Conservation (phyloP, 768 basidiomycete genomes). For the Tulasnella calospora region DNA sequence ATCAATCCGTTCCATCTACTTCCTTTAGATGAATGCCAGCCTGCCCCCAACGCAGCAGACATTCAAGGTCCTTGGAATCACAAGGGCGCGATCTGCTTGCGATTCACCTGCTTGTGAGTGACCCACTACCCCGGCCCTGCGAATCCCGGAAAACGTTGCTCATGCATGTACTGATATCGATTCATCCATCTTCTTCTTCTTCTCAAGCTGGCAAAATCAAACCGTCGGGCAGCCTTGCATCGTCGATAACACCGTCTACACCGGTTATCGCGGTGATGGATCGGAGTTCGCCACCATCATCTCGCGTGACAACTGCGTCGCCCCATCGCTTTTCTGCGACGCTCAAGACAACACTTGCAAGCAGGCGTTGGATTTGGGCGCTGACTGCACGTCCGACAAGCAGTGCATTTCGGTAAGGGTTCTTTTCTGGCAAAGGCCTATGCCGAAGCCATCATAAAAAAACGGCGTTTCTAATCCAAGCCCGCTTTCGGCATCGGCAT, state of each 20-base stretch:
- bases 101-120: conserved; percentile 72
- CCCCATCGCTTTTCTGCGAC: conserved; percentile 70
- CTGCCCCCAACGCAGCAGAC: conserved; percentile 55
- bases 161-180: not conserved
- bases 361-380: conserved; percentile 53
- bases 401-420: conserved; percentile 39
- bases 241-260: conserved; percentile 75
- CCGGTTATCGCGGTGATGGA: conserved; percentile 47
- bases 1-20: not conserved
- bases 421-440: not conserved
- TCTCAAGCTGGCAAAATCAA: conserved; percentile 69
- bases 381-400: conserved; percentile 52
- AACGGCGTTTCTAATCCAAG: not conserved
- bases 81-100: conserved; percentile 61
- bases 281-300: conserved; percentile 70
- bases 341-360: conserved; percentile 53
- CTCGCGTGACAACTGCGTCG: conserved; percentile 71
- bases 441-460: not conserved
- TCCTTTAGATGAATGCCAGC: conserved; percentile 65
- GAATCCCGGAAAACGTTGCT: not conserved
- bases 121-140: not conserved
- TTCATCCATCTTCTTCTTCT: not conserved
- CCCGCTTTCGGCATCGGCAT: not conserved
- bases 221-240: conserved; percentile 59
- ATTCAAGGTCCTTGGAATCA: not conserved